Conservation (phyloP, 164 flowering plant genomes). For the Nymphaea thermarum region DNA sequence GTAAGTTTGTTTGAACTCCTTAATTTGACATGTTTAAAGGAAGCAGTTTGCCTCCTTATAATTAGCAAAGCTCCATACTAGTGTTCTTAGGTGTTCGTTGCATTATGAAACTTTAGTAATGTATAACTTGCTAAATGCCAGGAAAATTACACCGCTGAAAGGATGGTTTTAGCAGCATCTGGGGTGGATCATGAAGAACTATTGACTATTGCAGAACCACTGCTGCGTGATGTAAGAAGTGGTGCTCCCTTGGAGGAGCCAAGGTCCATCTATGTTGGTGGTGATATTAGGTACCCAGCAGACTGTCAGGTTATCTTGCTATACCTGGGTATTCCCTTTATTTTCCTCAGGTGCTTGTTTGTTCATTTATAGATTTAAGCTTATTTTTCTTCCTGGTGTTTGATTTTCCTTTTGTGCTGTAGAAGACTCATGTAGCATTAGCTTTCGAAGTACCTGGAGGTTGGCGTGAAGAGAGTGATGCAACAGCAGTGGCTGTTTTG, state of each 20-base stretch:
- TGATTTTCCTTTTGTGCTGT: conserved; percentile 1
- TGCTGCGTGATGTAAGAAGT: conserved; percentile 47
- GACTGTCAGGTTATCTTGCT: conserved; percentile 36
- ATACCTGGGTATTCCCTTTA: background rate
- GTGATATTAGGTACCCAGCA: conserved; percentile 53
- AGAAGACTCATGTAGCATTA: conserved; percentile 63
- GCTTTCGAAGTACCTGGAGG: conserved; percentile 83
- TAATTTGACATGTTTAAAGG: too few relatives aligned
- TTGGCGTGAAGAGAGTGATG: conserved; percentile 53
- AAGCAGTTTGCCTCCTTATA: background rate
- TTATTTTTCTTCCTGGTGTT: background rate
- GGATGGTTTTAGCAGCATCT: conserved; percentile 76
- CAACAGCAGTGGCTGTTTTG: conserved; percentile 51
- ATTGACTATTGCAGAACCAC: conserved; percentile 55
- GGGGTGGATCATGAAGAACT: conserved; percentile 71
- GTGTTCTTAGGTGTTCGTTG: too few relatives aligned
- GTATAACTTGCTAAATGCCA: conserved; percentile 9
- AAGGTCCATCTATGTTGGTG: conserved; percentile 57
- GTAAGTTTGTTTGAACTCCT: conserved; percentile 24
- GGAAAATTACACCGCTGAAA: conserved; percentile 73
- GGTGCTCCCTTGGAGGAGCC: conserved; percentile 32
- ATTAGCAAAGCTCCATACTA: background rate
- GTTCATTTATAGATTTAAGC: background rate
- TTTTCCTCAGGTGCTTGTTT: background rate
- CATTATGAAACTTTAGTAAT: background rate